Percentiles rank a stretch among this genome's conserved stretches.
phyloP scores from a whole-genome alignment of 163 green algal species.

The Dunaliella salina region DNA sequence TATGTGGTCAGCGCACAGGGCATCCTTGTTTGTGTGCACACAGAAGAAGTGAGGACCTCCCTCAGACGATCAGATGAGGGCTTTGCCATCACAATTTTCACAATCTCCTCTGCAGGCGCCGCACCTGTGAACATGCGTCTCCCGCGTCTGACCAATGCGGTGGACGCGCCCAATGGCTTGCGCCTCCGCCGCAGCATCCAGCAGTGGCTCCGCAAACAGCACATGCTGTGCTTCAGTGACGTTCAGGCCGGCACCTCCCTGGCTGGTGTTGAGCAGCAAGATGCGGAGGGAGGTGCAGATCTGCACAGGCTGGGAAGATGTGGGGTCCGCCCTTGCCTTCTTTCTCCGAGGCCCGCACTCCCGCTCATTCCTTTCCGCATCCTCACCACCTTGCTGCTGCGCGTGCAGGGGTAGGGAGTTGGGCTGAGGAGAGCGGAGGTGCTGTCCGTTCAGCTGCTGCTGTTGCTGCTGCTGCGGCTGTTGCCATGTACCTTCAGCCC shows the following conservation, averaged over 20 bases:
- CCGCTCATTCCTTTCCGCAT: neutral
- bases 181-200: conserved; percentile 74
- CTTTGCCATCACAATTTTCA: no score
- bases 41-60: no score
- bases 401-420: neutral
- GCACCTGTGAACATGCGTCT: conserved; percentile 66
- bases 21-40: no score
- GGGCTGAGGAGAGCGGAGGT: neutral
- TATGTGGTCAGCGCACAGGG: no score
- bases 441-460: neutral
- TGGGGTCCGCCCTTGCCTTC: neutral
- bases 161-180: conserved; percentile 83
- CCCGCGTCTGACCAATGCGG: conserved; percentile 77
- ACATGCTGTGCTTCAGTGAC: neutral
- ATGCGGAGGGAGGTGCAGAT: neutral
- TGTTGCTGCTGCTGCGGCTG: conserved; percentile 9
- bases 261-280: neutral
- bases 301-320: neutral
- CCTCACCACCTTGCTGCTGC: neutral
- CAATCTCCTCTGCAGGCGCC: neutral
- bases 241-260: neutral
- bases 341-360: neutral
- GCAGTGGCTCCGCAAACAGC: conserved; percentile 62
- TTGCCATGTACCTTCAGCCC: neutral
- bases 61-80: no score